A percentile compares a stretch with the other conserved stretches of the same genome.
These are phyloP conservation scores for Ophiostoma novo-ulmi DNA, from an alignment of 2,329 filamentous ascomycete species.

Conservation along the genomic window DNA sequence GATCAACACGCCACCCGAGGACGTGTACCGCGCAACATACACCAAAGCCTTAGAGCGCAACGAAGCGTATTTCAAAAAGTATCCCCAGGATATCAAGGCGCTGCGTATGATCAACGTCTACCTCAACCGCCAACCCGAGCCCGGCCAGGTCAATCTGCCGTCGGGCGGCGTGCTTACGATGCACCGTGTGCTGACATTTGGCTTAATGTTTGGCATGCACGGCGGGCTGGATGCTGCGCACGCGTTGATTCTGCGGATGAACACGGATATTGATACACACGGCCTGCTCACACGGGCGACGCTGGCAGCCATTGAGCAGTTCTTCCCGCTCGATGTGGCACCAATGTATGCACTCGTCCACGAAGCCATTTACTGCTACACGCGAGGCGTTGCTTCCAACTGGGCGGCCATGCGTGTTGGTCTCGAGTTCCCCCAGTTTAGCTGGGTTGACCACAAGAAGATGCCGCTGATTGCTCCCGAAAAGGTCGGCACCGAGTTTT, in stretches of 20 bases:
- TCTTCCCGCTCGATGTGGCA: conserved; percentile 65
- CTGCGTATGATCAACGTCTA: conserved; percentile 63
- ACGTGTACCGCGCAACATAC: conserved; percentile 71
- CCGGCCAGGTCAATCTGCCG: conserved; percentile 49
- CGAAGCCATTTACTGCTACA: conserved; percentile 80
- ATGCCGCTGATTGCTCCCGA: conserved; percentile 32
- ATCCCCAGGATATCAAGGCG: conserved; percentile 67
- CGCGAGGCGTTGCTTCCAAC: conserved; percentile 55
- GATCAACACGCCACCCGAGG: conserved; percentile 63
- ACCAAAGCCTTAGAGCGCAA: conserved; percentile 67
- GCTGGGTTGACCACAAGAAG: conserved; percentile 40
- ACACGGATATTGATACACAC: conserved; percentile 68
- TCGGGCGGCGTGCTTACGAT: conserved; percentile 69
- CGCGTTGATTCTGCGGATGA: conserved; percentile 63
- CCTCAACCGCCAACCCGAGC: conserved; percentile 54
- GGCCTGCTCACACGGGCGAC: conserved; percentile 70
- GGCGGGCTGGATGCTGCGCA: conserved; percentile 74
- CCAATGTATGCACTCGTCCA: conserved; percentile 84
- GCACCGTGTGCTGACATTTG: conserved; percentile 69
- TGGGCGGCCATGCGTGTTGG: conserved; percentile 68
- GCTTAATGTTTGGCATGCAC: conserved; percentile 72
- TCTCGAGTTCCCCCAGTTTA: conserved; percentile 40
- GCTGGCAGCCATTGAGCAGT: conserved; percentile 61
- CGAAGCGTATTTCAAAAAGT: conserved; percentile 75
- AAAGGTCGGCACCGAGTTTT: conserved; percentile 2